Percentiles rank a stretch among this genome's conserved stretches.
These are phyloP conservation scores for Quercus agrifolia DNA, from an alignment of 306 rosid species.

Conservation along the genomic window DNA sequence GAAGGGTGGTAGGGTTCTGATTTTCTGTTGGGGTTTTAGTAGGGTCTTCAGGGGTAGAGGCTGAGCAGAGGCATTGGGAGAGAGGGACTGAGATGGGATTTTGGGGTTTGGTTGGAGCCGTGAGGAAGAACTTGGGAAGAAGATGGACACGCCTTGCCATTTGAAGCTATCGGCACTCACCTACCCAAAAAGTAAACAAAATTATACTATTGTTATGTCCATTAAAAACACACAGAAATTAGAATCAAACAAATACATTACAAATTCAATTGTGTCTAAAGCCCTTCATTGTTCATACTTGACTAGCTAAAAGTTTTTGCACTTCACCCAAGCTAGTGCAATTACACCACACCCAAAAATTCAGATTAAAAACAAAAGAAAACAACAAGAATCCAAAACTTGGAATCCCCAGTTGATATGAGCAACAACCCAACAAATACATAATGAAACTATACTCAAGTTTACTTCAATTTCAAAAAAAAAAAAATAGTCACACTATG, in stretches of 20 bases:
- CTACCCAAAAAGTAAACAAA: too few relatives aligned
- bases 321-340: background rate
- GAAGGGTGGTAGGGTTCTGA: background rate
- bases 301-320: background rate
- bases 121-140: slow-evolving; percentile 24
- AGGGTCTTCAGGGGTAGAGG: background rate
- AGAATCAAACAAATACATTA: background rate
- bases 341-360: background rate
- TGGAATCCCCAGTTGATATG: background rate
- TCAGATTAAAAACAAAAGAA: background rate
- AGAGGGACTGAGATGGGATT: slow-evolving; percentile 9
- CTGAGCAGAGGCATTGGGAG: slow-evolving; percentile 30
- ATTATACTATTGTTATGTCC: too few relatives aligned
- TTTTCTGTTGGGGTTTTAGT: background rate
- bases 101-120: slow-evolving; percentile 4
- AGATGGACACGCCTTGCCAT: slow-evolving; percentile 35
- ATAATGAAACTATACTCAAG: background rate
- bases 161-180: background rate
- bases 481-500: background rate
- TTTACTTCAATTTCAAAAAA: background rate
- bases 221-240: background rate
- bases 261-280: background rate
- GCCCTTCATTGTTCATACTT: background rate
- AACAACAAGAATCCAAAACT: background rate
- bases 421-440: background rate